Evolutionary conservation across 192 early-diverging fungal species (phyloP).

Genomic region (Lobosporangium transversale): DNA sequence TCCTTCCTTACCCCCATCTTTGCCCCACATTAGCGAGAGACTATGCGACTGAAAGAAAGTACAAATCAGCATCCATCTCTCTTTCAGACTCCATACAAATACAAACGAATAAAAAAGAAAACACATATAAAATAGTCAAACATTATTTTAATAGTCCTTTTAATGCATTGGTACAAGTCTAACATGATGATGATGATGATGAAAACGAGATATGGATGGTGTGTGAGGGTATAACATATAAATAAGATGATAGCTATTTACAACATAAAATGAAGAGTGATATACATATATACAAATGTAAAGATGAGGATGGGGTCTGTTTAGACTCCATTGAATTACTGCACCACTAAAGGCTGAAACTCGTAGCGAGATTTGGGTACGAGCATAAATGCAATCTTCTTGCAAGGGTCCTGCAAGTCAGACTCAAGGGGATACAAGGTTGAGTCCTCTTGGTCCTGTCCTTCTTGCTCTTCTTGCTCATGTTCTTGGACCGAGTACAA

Average conservation of each 20-base stretch:
- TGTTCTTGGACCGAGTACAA: slow-evolving; percentile 10
- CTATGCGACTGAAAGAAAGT: too few species aligned
- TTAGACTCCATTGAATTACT: slow-evolving; percentile 1
- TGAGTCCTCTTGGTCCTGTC: neutral
- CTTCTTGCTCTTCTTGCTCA: slow-evolving; percentile 10
- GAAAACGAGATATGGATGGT: neutral
- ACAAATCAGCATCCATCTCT: too few species aligned
- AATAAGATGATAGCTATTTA: neutral
- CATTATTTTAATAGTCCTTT: too few species aligned
- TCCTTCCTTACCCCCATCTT: too few species aligned
- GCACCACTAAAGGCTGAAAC: slow-evolving; percentile 33
- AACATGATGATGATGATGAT: neutral
- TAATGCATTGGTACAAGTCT: neutral
- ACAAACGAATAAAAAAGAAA: too few species aligned
- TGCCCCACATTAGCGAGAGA: too few species aligned
- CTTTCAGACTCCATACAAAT: too few species aligned
- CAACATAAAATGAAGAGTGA: neutral
- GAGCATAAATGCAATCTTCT: slow-evolving; percentile 34
- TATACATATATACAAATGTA: slow-evolving; percentile 1
- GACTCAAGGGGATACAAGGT: neutral
- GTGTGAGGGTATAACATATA: neutral
- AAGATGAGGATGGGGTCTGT: neutral
- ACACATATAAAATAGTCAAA: too few species aligned
- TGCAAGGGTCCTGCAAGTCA: slow-evolving; percentile 2
- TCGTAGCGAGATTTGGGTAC: slow-evolving; percentile 36